Evolutionary conservation across 805 yeast genomes (phyloP).

Genomic region (Saccharomycopsis fermentans): DNA sequence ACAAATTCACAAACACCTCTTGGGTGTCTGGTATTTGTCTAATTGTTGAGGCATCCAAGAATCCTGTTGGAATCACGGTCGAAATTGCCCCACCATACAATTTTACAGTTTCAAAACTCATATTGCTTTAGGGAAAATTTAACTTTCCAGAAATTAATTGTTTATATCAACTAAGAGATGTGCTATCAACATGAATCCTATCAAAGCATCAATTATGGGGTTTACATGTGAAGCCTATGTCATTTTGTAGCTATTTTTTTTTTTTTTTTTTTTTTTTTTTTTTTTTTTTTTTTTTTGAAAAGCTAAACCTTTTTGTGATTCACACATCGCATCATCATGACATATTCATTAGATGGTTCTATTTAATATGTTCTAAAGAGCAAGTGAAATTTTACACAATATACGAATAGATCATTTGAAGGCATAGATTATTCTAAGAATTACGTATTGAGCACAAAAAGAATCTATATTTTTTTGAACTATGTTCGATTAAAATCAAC

Average conservation of each 20-base stretch:
- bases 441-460: no score
- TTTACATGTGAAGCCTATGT: background rate
- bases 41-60: slow-evolving; percentile 66
- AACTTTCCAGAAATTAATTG: no score
- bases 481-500: no score
- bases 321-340: background rate
- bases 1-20: slow-evolving; percentile 64
- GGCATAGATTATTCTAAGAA: no score
- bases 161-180: no score
- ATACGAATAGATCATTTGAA: no score
- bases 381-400: background rate
- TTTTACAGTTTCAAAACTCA: slow-evolving; percentile 2
- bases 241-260: no score
- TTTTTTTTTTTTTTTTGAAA: background rate
- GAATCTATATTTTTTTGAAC: no score
- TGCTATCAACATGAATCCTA: no score
- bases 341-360: background rate
- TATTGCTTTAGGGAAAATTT: no score
- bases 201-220: no score
- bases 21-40: slow-evolving; percentile 90
- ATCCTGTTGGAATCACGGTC: slow-evolving; percentile 44
- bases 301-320: background rate
- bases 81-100: slow-evolving; percentile 80
- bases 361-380: background rate
- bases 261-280: no score